Base-by-base conservation (phyloP, 805 yeast species). In the Ogataea angusta region DNA sequence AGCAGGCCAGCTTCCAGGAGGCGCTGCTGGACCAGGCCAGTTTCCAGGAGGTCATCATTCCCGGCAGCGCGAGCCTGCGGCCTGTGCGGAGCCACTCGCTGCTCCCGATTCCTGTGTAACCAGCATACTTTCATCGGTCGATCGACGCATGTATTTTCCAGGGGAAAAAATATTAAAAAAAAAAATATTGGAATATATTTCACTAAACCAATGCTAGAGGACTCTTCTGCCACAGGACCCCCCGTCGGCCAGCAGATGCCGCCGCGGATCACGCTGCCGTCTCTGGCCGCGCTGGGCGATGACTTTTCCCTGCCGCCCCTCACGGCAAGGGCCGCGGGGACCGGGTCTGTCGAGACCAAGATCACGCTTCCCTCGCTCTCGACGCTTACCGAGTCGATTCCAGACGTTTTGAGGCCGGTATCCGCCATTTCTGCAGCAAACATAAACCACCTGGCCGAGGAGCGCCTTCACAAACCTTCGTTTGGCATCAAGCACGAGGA, bases 281-380 rank as follows among this genome's bases (percentile, higher is more conserved):
- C 54, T 0, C 36, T 50, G 13, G 28, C 51, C 9, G 26, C 54
- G 10, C 34, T 50, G 5, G 46, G 45, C n/a, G 49, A 46, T 14
- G 40, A 40, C 22, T 30, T 50, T 9, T 31, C 43, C 4, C 27
- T 44, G 15, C 48, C 46, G 5, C 42, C 44, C 21, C 41, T 40
- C 5, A 43, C 26, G 22, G 37, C 33, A 6, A 16, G 14, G 4
- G 30, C 28, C 12, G 4, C 23, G 3, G 29, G 15, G 18, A 9
- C 34, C 17, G 42, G 33, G 6, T 29, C 38, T 22, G 25, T 18
- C 9, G 29, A 31, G 10, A 18, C 38, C 23, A 30, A 22, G 27
- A 37, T 37, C 29, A 34, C 39, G 13, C 39, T 38, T 21, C 40
- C 42, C 12, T 34, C 45, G 4, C 34, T 43, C 19, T 28, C 47